Evolutionary conservation across 192 early-diverging fungal genomes (phyloP), one percentile per base, ranked within the genome.

Genomic region (Podila clonocystis): DNA sequence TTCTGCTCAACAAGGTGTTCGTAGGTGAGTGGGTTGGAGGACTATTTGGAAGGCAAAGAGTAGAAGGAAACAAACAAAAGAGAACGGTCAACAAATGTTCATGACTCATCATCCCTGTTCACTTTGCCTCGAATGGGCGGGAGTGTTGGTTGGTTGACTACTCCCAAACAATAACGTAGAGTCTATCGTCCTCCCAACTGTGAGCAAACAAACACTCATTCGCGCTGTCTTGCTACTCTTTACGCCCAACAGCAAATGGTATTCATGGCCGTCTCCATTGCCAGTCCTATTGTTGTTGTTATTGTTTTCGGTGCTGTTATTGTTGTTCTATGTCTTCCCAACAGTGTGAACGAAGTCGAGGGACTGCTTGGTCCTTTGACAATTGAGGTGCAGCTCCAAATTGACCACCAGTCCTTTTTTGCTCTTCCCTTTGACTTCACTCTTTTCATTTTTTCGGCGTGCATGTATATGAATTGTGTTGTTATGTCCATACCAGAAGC

Each of bases 41-140:
- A 26, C 20, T 24, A 55, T 17, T 17, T 52, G 50, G n/a, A 2
- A 55, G 22, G 24, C 24, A 55, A 22, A 52, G 50, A 1, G 50
- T n/a, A 19, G 22, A 50, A 55, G 52, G 24, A 26, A 55, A 55
- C 7, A 55, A 55, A 55, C n/a, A 55, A 26, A 55, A 24, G 52
- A 55, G 52, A 24, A 52, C 17, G 22, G 24, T 55, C n/a, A 26
- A 6, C 52, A 55, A 55, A 24, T 9, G 20, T 8, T 26, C 52
- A 55, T 55, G 52, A 55, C 52, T 55, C 52, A 55, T 55, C 52
- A 55, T 55, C 52, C 41, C 41, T 45, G 41, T 45, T 45, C 41
- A 45, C 41, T 45, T 45, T 45, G 41, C 41, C 15, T 45, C 41
- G 15, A 45, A 45, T 15, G 41, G 7, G 38, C 38, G 38, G 41